Evolutionary conservation across 2,329 filamentous ascomycete genomes (phyloP), one percentile per base, ranked within the genome.

Genomic region (Didymella glomerata): DNA sequence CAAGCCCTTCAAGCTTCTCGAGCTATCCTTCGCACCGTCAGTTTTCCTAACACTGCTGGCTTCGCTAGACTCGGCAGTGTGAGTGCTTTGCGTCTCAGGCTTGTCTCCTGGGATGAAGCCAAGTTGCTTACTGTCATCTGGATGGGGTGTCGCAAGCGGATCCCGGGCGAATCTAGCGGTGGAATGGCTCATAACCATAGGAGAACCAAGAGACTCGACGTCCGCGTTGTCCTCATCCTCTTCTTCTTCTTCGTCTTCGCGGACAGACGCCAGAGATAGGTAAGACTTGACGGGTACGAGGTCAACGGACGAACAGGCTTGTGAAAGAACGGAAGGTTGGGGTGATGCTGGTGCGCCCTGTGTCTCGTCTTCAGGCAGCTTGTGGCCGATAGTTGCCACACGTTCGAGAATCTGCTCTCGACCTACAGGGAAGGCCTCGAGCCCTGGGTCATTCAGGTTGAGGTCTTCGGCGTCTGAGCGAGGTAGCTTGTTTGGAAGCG

Each of bases 251-350:
- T 61, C 66, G 32, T 71, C 69, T 51, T 73, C 70, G 0, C 60
- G 69, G 11, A 73, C 71, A 45, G 72, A 67, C 2, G 68, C 66
- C n/a, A 76, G 51, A 3, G 71, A 74, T 2, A 61, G 58, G 44
- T 72, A 66, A 2, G 70, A 71, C 22, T 68, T 69, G 22, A 70
- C 67, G 0, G 67, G 67, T 4, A 30, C 60, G 5, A 74, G 68
- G 20, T 73, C 68, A n/a, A 68, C 67, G 1, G 73, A 75, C 14
- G 73, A 75, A 50, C 69, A 71, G 4, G 73, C 64, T 53, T 73
- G 71, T 2, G 73, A 74, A 4, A 66, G 28, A 5, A 69, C 65
- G 7, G 67, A 68, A 8, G 61, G 42, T 9, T 65, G 65, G 9
- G 74, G 71, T 2, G 73, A 74, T 40, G 65, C 61, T 8, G 64